Percentiles rank a stretch among this genome's conserved stretches.
These are phyloP conservation scores for Phtheirospermum japonicum DNA, from an alignment of 257 asterid genomes.

Conservation along the genomic window DNA sequence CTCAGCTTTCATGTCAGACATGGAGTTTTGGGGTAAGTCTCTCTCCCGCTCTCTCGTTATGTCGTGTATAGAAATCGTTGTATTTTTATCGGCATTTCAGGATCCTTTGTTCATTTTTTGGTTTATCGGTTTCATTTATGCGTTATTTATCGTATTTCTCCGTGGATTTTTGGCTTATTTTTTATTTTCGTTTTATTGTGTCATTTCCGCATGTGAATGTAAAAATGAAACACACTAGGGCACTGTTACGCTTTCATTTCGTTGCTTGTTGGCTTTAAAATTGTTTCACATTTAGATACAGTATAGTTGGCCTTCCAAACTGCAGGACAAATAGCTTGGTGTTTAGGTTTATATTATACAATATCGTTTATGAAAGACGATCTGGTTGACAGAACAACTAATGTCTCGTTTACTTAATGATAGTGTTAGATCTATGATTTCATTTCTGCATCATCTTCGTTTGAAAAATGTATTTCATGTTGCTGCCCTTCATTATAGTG, in stretches of 20 bases:
- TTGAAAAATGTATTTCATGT: slow-evolving; percentile 4
- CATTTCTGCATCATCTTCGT: neutral
- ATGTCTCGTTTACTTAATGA: neutral
- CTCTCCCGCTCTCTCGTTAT: neutral
- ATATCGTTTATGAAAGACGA: too few relatives aligned
- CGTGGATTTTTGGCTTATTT: neutral
- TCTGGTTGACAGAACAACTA: too few relatives aligned
- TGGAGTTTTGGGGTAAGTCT: slow-evolving; percentile 75
- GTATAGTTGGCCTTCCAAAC: neutral
- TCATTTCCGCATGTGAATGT: neutral
- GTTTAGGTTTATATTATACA: neutral
- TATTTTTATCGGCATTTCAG: neutral
- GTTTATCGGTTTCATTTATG: neutral
- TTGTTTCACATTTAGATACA: neutral
- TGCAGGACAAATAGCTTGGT: neutral
- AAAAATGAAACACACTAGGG: neutral
- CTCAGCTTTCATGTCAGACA: slow-evolving; percentile 26
- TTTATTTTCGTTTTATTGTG: neutral
- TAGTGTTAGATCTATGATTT: neutral
- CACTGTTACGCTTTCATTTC: neutral
- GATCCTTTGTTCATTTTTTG: neutral
- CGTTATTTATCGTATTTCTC: neutral
- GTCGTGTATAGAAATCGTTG: neutral
- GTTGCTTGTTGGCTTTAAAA: neutral
- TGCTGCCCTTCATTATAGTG: neutral